Evolutionary conservation across 192 early-diverging fungal species (phyloP), one percentile per base, ranked within the genome.

Genomic region (Linnemannia schmuckeri): DNA sequence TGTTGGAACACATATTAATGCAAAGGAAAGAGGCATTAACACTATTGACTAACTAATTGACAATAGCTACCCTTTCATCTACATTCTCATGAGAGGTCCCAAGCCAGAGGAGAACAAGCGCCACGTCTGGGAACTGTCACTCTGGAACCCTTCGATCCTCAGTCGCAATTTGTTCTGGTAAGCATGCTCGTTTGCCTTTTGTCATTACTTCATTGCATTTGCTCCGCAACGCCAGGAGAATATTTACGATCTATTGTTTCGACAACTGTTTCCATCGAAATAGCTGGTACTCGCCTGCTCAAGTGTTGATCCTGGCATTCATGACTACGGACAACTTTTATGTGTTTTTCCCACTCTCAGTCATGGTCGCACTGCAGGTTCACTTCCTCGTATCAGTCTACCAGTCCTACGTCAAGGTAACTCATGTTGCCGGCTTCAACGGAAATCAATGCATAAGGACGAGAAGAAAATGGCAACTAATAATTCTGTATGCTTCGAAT

Each of bases 201-300:
- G 18, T 44, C 47, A 18, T 6, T 5, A 22, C 68, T 75, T n/a
- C 12, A 38, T 38, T 33, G 12, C 33, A 66, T 68, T 54, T 33
- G 17, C 6, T 72, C 38, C 47, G n/a, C 15, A 77, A 35, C 0
- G 74, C 22, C 6, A 12, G 38, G 1, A 30, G 20, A 15, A 44
- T 70, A 76, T 55, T 72, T 15, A 54, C 1, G 17, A 5, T 15
- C 10, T 27, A 10, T 61, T 40, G 57, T 57, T 33, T 17, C 12
- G 68, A 55, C 8, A 57, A 35, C 17, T 47, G 13, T n/a, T 33
- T 52, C 75, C n/a, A 55, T 42, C 41, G 35, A 30, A 37, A 18
- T 49, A 90, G 94, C 66, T 94, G 92, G 93, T 94, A 87, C 77
- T 94, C 93, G 27, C 94, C 94, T 1, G 89, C 88, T 17, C 94